Base-by-base conservation (phyloP, 2,329 filamentous ascomycete species). In the Acephala macrosclerotiorum region DNA sequence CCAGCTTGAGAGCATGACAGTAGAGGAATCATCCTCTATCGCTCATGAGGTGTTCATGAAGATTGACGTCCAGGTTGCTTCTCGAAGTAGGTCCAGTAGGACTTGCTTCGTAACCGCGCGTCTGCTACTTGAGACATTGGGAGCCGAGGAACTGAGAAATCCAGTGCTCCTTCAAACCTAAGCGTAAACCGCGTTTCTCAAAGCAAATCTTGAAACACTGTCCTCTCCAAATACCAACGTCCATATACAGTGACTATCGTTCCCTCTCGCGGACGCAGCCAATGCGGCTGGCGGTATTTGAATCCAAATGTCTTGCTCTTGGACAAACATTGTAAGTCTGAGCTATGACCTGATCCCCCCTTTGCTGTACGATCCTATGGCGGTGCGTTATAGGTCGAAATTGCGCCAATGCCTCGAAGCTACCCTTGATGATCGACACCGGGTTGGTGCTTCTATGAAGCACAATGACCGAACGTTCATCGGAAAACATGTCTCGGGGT, bases 351-450 rank as follows among this genome's bases (percentile, higher is more conserved):
- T 3, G n/a, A 49, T 9, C 22, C 12, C 45, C 20, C 45, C 45
- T 11, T 49, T 49, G 4, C 45, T n/a, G 20, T 11, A 49, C n/a
- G 18, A 22, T 49, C 7, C 38, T n/a, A 42, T 42, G 45, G 14
- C 20, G n/a, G 45, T 11, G 45, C 8, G 20, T 49, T 25, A 49
- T 49, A 9, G 18, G 7, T 49, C 45, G 45, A 49, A 22, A 49
- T 49, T 49, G 45, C 18, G 18, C 45, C 45, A 22, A 49, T 49
- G 20, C 20, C n/a, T 49, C 45, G 18, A 9, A 20, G 45, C 18
- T 25, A 49, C 11, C 45, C 3, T 53, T 26, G 25, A 53, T 26
- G 49, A 53, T 53, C 49, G 49, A 33, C 49, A 12, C 49, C 49
- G 16, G 49, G 49, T 53, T 53, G 49, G 11, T 29, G 49, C 45